Evolutionary conservation across 192 early-diverging fungal species (phyloP).

Genomic region (Gigaspora rosea): DNA sequence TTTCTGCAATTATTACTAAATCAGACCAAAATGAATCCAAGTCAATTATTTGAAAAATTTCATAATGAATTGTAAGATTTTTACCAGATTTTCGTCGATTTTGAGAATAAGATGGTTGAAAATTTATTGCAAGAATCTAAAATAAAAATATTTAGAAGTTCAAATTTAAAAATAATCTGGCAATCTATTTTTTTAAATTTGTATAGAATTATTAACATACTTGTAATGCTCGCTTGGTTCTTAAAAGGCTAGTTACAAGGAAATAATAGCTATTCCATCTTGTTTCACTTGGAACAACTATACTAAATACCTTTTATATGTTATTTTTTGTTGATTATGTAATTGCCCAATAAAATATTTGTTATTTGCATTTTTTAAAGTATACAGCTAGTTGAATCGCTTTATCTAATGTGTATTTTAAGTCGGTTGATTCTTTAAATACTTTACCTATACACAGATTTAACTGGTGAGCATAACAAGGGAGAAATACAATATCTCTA

Average conservation of each 20-base stretch:
- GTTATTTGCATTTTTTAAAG: not conserved
- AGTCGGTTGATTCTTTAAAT: not conserved
- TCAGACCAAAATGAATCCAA: not conserved
- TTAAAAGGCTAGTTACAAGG: not conserved
- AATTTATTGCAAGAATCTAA: not conserved
- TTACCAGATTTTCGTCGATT: not conserved
- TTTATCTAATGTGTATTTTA: not conserved
- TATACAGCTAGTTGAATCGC: not conserved
- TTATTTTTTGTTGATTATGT: not conserved
- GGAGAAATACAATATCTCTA: not conserved
- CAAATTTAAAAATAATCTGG: too few species aligned
- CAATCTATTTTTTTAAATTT: too few species aligned
- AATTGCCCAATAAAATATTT: not conserved
- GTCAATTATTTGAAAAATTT: slow-evolving; percentile 14
- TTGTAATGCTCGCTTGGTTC: not conserved
- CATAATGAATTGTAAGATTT: not conserved
- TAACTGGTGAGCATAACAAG: not conserved
- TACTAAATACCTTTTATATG: not conserved
- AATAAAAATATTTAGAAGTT: too few species aligned
- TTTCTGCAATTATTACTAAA: not conserved
- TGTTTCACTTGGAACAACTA: not conserved
- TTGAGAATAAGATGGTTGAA: not conserved
- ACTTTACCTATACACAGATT: not conserved
- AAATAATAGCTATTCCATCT: not conserved
- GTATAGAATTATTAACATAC: not conserved